Evolutionary conservation across 1,139 yeast genomes (phyloP), one percentile per base, ranked within the genome.

Genomic region (Hemisphaericaspora xylanilytica): DNA sequence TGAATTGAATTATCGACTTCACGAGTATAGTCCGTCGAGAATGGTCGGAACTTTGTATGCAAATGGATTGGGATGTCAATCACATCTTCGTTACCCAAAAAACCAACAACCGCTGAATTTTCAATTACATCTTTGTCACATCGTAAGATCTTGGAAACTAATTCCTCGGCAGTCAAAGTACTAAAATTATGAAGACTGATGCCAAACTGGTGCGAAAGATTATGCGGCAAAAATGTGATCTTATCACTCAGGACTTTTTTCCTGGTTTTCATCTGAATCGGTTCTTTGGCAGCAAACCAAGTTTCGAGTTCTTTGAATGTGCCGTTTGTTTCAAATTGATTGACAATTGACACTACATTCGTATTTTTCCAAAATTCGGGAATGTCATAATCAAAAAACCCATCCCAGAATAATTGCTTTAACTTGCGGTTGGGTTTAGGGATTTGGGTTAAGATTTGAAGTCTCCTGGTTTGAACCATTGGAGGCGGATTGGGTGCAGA

Each of bases 401-500:
- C 85, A 49, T 85, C 94, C 94, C 94, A 85, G 53, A 85, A 94
- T 48, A 85, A 67, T 58, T 85, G 95, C 56, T 85, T 85, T 61
- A 85, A 68, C 68, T 81, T 84, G 63, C 75, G 80, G 66, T 82
- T 82, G 17, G 95, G 90, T 51, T 89, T 73, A 34, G 90, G 90
- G 49, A 76, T 75, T 38, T 68, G 68, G 37, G 78, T 86, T 50
- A 78, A 79, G 36, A 80, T 70, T 24, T 60, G 52, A 4, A 64
- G 55, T 5, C 63, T 55, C 6, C 56, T 49, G 9, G 54, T 47
- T 2, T 48, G 47, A 18, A 68, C 61, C 28, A 50, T 53, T 24
- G 57, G 55, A 15, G 59, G 56, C 12, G 62, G 55, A 8, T 63
- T 59, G 3, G 59, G 61, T 3, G 59, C 51, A 3, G 39, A 29